Conservation (phyloP, 2,329 filamentous ascomycete genomes). For the Sphaerulina vaccinii region DNA sequence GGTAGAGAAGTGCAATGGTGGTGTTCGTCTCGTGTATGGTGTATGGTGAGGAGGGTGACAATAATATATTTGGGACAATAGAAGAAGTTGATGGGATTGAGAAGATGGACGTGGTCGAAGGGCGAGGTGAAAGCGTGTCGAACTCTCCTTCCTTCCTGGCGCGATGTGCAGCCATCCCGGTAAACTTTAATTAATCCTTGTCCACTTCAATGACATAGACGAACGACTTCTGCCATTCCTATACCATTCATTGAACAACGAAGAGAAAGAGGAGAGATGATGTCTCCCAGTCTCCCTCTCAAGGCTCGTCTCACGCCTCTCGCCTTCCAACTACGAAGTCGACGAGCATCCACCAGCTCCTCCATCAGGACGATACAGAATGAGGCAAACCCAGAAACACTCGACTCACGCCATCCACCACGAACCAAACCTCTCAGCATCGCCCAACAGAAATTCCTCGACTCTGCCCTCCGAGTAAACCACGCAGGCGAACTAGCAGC, state of each 20-base stretch:
- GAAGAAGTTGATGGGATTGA: neutral
- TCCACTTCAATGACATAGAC: no score
- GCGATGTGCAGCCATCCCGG: no score
- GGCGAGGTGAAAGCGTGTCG: neutral
- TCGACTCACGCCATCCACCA: slow-evolving; percentile 19
- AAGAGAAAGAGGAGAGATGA: slow-evolving; percentile 3
- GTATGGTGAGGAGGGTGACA: neutral
- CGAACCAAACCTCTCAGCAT: slow-evolving; percentile 26
- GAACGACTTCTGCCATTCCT: neutral
- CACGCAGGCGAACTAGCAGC: slow-evolving; percentile 97
- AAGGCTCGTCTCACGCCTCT: slow-evolving; percentile 31
- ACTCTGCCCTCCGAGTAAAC: slow-evolving; percentile 85
- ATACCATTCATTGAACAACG: neutral
- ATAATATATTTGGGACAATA: neutral
- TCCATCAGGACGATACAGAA: slow-evolving; percentile 19
- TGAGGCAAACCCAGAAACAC: slow-evolving; percentile 24
- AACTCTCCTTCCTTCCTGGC: no score
- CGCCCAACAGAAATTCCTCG: slow-evolving; percentile 71
- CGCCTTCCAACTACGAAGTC: slow-evolving; percentile 33
- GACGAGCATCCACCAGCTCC: slow-evolving; percentile 26
- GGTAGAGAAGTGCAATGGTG: neutral
- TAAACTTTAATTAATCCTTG: neutral
- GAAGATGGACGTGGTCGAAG: neutral
- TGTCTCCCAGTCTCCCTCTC: slow-evolving; percentile 25
- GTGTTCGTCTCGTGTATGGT: neutral